Percentiles rank a stretch among this genome's conserved stretches.
Evolutionary conservation across 495 filamentous ascomycete genomes (phyloP).

Genomic region (Talaromyces trachyspermus): DNA sequence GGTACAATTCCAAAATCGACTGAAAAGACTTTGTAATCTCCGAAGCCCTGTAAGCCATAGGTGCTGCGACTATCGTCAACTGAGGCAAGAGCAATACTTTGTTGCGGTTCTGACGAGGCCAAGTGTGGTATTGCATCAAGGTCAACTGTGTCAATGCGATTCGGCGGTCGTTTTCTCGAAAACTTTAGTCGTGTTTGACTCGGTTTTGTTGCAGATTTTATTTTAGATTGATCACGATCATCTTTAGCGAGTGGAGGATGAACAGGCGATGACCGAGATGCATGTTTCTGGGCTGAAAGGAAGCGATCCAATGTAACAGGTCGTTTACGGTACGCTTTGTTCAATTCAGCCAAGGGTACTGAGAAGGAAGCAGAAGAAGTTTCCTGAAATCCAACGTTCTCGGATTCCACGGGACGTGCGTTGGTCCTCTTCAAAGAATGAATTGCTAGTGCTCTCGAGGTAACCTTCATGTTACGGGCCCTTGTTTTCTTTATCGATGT

Average conservation of each 20-base stretch:
- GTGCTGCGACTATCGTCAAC: conserved; percentile 15
- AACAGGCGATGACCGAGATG: conserved; percentile 12
- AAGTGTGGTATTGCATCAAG: not conserved
- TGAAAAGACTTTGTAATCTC: conserved; percentile 15
- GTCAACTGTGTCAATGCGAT: not conserved
- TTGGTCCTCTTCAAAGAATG: conserved; percentile 27
- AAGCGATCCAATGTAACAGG: conserved; percentile 34
- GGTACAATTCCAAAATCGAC: conserved; percentile 68
- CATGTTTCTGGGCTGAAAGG: conserved; percentile 17
- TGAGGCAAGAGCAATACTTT: not conserved
- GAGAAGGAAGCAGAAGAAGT: conserved; percentile 19
- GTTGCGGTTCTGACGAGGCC: not conserved
- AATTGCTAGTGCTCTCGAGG: conserved; percentile 27
- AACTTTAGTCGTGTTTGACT: not conserved
- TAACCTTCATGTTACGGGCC: conserved; percentile 28
- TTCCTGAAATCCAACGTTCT: conserved; percentile 19
- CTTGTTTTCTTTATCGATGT: conserved; percentile 6
- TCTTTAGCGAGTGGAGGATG: no score
- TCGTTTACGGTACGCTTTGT: conserved; percentile 16
- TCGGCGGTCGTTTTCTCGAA: not conserved
- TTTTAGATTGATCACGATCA: conserved; percentile 4
- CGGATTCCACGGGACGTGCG: conserved; percentile 33
- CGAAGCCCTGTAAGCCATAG: not conserved
- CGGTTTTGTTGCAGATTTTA: no score
- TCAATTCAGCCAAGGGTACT: conserved; percentile 21